Evolutionary conservation across 2,329 filamentous ascomycete genomes (phyloP).

Genomic region (Aureobasidium zeae): DNA sequence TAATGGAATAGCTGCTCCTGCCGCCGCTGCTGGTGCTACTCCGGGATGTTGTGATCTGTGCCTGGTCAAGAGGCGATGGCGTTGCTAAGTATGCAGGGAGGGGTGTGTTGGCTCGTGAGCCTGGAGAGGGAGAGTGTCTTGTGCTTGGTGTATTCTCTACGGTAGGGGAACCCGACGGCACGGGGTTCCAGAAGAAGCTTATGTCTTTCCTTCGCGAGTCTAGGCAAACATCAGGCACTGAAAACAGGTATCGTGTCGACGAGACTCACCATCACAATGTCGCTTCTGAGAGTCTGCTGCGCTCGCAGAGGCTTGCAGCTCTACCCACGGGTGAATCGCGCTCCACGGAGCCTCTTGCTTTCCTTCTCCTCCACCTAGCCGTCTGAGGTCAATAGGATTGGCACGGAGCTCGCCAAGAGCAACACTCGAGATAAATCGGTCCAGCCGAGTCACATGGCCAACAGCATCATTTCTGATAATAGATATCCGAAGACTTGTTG

Average conservation of each 20-base stretch:
- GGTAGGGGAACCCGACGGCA: slow-evolving; percentile 4
- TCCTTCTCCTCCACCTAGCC: slow-evolving; percentile 7
- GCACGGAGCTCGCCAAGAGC: background rate
- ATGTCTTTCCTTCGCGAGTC: too few relatives aligned
- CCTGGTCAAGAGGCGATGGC: slow-evolving; percentile 4
- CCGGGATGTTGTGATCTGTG: too few relatives aligned
- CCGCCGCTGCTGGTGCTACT: too few relatives aligned
- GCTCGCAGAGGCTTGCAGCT: background rate
- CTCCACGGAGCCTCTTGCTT: slow-evolving; percentile 7
- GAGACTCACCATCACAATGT: slow-evolving; percentile 1
- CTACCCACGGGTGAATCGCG: background rate
- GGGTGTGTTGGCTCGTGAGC: slow-evolving; percentile 5
- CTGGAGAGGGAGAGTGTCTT: background rate
- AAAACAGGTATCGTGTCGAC: background rate
- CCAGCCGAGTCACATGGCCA: background rate
- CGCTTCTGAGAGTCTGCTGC: background rate
- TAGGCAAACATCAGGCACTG: too few relatives aligned
- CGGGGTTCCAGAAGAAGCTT: background rate
- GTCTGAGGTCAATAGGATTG: slow-evolving; percentile 7
- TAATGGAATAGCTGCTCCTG: too few relatives aligned
- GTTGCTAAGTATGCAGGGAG: background rate
- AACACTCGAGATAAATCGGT: background rate
- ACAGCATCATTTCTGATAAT: background rate
- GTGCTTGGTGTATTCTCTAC: slow-evolving; percentile 10
- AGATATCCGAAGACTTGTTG: slow-evolving; percentile 1